Base-by-base conservation (phyloP, 345 rosid genomes). In the Erodium maritimum region DNA sequence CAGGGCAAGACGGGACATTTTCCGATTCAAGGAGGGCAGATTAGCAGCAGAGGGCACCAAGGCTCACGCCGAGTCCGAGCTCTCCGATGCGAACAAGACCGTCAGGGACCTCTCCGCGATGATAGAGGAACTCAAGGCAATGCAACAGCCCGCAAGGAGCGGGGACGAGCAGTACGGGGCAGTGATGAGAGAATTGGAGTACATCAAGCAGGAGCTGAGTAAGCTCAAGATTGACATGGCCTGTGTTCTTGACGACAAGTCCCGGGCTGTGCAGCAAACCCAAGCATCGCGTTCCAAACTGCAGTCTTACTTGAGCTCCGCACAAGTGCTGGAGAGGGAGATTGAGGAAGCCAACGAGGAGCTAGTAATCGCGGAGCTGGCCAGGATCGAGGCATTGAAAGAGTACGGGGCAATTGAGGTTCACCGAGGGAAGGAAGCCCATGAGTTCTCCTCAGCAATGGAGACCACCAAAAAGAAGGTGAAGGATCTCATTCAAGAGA, bases 321-420 rank as follows among this genome's bases (percentile, higher is more conserved):
- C 56, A 0, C 84, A 80, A 51, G 76, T 58, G 5, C 79, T 89
- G 17, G 80, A 72, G 82, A 73, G 72, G 71, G 79, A 89, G 68
- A 84, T 83, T 1, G 95, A 83, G 56, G 83, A 66, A 61, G 83
- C 71, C 8, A 82, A 83, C 13, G 99, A 89, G 66, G 96, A 93
- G 59, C 86, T 76, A 64, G 82, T 93, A 69, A 64, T 85, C 13
- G 86, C 75, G 63, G 96, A 93, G 74, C 56, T 93, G 58, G 96
- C 96, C 0, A 65, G 71, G 61, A 85, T 93, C 0, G 95, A 93
- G 73, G 96, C 99, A 48, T 62, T 77, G 76, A 85, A 80, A 57
- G 96, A 93, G 54, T 61, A 24, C 34, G 73, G 61, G 59, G 88
- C 75, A 57, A 78, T 89, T 0, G 75, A 80, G 60, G 82, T 71